Evolutionary conservation across 2,329 filamentous ascomycete genomes (phyloP), one percentile per base, ranked within the genome.

Genomic region (Cordyceps cicadae): DNA sequence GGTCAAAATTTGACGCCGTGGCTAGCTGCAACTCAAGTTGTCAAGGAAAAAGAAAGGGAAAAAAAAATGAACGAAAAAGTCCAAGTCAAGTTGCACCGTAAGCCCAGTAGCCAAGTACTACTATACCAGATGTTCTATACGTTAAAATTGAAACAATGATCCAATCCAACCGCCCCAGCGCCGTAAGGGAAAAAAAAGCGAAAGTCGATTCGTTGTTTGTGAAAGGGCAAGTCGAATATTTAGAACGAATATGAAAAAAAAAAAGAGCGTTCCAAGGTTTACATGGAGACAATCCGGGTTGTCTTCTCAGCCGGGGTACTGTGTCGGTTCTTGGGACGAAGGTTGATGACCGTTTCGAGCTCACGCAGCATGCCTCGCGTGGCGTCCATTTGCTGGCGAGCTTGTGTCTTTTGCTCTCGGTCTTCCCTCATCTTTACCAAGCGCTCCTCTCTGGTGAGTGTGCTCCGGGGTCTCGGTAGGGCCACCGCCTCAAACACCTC

Each of bases 401-500:
- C 78, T 46, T 85, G 79, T 21, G 88, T 87, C 70, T 90, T 89
- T 64, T 84, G 84, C 59, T 86, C 86, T 61, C 93, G 83, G 50
- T 97, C 93, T 70, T 96, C 92, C 67, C 89, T 88, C 79, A 97
- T 92, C 73, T 89, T 93, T 49, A 81, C 80, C 67, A 97, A 88
- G 49, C 94, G 86, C 75, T 99, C 92, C 68, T 96, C 92, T 68
- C 93, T 80, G 1, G 89, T 90, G 65, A 97, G 77, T 58, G 82
- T 79, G 67, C 85, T 88, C 65, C 87, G 82, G 62, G 88, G 86
- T 46, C 87, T 81, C 7, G 85, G 78, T 62, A 90, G 78, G 2
- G 92, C 91, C 43, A 97, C 85, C 0, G 92, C 94, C 74, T 99
- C 94, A 64, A 96, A 97, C 0, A 99, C 84, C 69, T 96, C 89